These are phyloP conservation scores for Strigomonas culicis DNA, from an alignment of 208 protist genomes.

Conservation along the genomic window DNA sequence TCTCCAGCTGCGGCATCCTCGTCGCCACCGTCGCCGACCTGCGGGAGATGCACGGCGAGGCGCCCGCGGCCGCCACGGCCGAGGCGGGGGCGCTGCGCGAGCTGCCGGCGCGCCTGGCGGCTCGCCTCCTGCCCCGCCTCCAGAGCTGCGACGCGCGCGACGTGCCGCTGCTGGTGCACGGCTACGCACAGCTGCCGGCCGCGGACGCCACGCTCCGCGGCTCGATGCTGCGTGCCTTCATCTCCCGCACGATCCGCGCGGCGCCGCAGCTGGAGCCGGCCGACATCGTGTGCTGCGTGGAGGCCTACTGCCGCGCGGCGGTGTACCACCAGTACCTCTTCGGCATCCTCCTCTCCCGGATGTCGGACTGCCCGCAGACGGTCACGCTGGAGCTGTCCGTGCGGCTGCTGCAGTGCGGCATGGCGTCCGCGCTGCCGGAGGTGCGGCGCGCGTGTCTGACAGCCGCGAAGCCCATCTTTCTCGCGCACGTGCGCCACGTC, in stretches of 20 bases:
- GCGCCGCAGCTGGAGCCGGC: constrained; percentile 30
- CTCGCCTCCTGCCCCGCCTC: constrained; percentile 31
- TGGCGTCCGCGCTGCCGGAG: constrained; percentile 21
- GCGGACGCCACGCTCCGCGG: constrained; percentile 21
- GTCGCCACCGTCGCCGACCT: constrained; percentile 24
- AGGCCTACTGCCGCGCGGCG: constrained; percentile 58
- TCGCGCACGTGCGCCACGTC: constrained; percentile 54
- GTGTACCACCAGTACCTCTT: constrained; percentile 70
- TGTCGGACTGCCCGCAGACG: constrained; percentile 46
- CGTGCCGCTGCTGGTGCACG: constrained; percentile 41
- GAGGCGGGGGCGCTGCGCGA: constrained; percentile 15
- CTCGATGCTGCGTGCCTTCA: constrained; percentile 56
- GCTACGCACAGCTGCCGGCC: constrained; percentile 37
- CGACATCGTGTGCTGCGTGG: constrained; percentile 62
- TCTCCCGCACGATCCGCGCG: constrained; percentile 53
- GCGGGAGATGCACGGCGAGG: not conserved
- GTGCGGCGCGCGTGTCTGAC: constrained; percentile 65
- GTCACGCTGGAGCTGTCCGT: constrained; percentile 62
- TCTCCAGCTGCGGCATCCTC: constrained; percentile 20
- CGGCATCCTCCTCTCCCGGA: constrained; percentile 64
- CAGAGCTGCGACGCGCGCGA: constrained; percentile 36
- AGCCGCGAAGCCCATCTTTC: constrained; percentile 66
- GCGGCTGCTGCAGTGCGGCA: constrained; percentile 65
- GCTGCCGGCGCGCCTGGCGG: constrained; percentile 34
- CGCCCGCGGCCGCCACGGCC: not conserved